Conservation (phyloP, 345 rosid species). For the Bruguiera parviflora region DNA sequence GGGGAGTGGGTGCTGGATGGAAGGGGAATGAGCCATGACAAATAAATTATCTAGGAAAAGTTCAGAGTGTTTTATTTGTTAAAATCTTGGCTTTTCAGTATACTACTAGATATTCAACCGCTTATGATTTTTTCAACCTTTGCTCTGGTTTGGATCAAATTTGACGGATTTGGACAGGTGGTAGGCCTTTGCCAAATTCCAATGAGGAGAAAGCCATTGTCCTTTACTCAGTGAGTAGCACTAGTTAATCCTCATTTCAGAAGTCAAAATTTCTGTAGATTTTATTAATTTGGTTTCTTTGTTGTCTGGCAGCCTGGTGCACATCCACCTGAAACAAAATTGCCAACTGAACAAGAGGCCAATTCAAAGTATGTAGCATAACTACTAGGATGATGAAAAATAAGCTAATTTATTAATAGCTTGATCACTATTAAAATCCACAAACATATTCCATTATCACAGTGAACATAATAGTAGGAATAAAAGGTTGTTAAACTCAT, state of each 20-base stretch:
- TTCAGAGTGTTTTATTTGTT: too few relatives aligned
- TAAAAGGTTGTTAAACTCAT: not conserved
- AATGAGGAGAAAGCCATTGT: slow-evolving; percentile 87
- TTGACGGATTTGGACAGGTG: slow-evolving; percentile 43
- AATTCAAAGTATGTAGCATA: slow-evolving; percentile 63
- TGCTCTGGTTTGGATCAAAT: slow-evolving; percentile 17
- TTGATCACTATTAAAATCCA: not conserved
- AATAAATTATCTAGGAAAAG: too few relatives aligned
- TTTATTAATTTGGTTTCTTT: slow-evolving; percentile 20
- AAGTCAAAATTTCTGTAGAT: slow-evolving; percentile 6
- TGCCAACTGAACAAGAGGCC: slow-evolving; percentile 43
- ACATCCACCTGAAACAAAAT: slow-evolving; percentile 53
- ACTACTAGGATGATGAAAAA: slow-evolving; percentile 1
- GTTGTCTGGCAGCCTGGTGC: slow-evolving; percentile 61
- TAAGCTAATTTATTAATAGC: not conserved
- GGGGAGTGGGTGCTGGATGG: too few relatives aligned
- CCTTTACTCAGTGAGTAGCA: slow-evolving; percentile 59
- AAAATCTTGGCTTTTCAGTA: too few relatives aligned
- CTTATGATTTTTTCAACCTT: slow-evolving; percentile 2
- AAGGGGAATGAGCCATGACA: too few relatives aligned
- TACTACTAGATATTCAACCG: too few relatives aligned
- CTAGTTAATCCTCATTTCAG: slow-evolving; percentile 9
- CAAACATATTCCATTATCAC: too few relatives aligned
- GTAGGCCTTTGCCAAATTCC: slow-evolving; percentile 37
- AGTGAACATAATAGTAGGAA: too few relatives aligned